Evolutionary conservation across 257 asterid genomes (phyloP).

Genomic region (Primulina eburnea): DNA sequence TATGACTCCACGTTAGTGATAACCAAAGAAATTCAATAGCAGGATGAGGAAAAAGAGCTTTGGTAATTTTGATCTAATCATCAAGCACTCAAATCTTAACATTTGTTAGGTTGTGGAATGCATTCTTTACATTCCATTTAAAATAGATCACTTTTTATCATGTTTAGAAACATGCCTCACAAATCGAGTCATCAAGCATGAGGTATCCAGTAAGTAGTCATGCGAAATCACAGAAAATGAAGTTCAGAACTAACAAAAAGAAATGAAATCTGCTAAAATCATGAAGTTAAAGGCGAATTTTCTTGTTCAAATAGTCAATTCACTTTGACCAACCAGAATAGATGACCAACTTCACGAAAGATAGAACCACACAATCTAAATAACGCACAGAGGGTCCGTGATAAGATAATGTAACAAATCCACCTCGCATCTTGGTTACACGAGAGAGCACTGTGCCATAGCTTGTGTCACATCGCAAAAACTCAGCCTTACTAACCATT

Average conservation of each 20-base stretch:
- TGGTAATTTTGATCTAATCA: neutral
- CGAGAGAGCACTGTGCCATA: neutral
- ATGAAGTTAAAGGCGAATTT: neutral
- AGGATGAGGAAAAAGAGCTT: neutral
- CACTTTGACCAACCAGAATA: neutral
- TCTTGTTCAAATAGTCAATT: neutral
- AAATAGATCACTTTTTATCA: too few species aligned
- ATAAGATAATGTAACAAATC: neutral
- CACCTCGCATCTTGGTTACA: neutral
- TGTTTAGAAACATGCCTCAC: too few species aligned
- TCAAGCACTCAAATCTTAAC: neutral
- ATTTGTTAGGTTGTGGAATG: neutral
- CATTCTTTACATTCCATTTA: too few species aligned
- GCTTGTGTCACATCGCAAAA: neutral
- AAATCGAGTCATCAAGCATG: neutral
- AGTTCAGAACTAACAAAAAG: neutral
- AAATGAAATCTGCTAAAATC: neutral
- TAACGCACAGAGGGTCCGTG: neutral
- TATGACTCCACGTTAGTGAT: constrained; percentile 10
- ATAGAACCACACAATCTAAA: neutral
- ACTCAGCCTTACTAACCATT: neutral
- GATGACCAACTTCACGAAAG: neutral
- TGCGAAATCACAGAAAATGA: too few species aligned
- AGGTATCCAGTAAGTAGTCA: too few species aligned
- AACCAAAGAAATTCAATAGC: neutral